Percentiles rank a stretch among this genome's conserved stretches.
These are phyloP conservation scores for Kurtzmaniella quercitrusa DNA, from an alignment of 1,139 yeast genomes.

Conservation along the genomic window DNA sequence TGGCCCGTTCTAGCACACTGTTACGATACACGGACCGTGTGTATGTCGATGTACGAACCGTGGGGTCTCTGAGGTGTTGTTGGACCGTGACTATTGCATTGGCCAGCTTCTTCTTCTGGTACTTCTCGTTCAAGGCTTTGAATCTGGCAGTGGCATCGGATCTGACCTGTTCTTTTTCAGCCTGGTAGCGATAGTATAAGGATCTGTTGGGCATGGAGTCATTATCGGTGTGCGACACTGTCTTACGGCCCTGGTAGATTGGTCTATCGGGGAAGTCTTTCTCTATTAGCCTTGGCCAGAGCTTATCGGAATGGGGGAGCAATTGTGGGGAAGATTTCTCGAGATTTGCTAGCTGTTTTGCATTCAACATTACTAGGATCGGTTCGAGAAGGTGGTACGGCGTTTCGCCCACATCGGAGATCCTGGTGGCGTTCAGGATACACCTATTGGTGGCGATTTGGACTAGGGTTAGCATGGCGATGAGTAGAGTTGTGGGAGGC, in stretches of 20 bases:
- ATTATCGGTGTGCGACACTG: constrained; percentile 5
- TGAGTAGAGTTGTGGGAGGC: neutral
- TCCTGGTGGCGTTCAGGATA: constrained; percentile 11
- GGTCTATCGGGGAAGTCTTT: constrained; percentile 51
- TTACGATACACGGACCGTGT: constrained; percentile 12
- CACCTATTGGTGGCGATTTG: constrained; percentile 14
- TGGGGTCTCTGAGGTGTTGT: constrained; percentile 36
- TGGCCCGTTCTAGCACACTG: constrained; percentile 34
- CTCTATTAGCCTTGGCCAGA: constrained; percentile 45
- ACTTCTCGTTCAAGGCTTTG: constrained; percentile 38
- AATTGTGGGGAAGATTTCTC: constrained; percentile 43
- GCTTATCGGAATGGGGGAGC: constrained; percentile 44
- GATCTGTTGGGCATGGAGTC: constrained; percentile 34
- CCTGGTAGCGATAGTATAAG: constrained; percentile 37
- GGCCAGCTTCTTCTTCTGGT: constrained; percentile 39
- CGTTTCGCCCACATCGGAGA: constrained; percentile 32
- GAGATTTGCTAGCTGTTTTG: constrained; percentile 42
- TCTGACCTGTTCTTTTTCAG: constrained; percentile 44
- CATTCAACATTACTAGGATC: constrained; percentile 38
- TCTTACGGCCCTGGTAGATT: constrained; percentile 6
- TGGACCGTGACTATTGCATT: constrained; percentile 43
- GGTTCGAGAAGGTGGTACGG: constrained; percentile 47
- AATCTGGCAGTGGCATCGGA: constrained; percentile 48
- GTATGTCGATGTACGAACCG: constrained; percentile 21
- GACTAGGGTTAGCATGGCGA: constrained; percentile 6